Evolutionary conservation across 495 filamentous ascomycete genomes (phyloP).

Genomic region (Xylaria acuta): DNA sequence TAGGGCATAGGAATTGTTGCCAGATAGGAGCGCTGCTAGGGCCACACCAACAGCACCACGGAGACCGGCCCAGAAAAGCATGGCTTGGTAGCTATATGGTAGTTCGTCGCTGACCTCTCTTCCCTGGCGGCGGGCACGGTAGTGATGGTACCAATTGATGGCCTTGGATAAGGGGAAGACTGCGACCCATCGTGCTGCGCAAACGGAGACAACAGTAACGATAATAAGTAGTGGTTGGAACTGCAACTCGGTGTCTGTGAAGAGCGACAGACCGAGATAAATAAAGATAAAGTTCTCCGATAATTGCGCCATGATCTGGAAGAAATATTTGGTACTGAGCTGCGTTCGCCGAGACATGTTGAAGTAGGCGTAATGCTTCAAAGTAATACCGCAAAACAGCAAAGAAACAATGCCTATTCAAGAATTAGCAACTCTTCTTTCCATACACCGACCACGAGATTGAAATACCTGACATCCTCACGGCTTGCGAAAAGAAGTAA

Average conservation of each 20-base stretch:
- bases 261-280: constrained; percentile 91
- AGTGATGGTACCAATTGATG: constrained; percentile 94
- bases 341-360: constrained; percentile 99
- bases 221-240: constrained; percentile 97
- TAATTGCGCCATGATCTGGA: constrained; percentile 91
- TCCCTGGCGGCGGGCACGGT: constrained; percentile 81
- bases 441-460: not conserved
- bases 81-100: constrained; percentile 90
- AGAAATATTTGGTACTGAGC: constrained; percentile 96
- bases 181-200: constrained; percentile 85
- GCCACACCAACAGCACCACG: constrained; percentile 97
- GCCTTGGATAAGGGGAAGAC: constrained; percentile 90
- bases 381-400: constrained; percentile 95
- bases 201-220: constrained; percentile 88
- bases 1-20: constrained; percentile 76
- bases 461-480: constrained; percentile 87
- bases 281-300: constrained; percentile 99
- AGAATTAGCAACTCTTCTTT: constrained; percentile 24
- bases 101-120: constrained; percentile 85
- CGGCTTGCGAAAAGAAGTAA: constrained; percentile 95
- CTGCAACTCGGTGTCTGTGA: constrained; percentile 83
- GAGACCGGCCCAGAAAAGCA: constrained; percentile 98
- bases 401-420: constrained; percentile 89
- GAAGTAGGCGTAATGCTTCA: constrained; percentile 99
- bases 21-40: constrained; percentile 85